phyloP scores from a whole-genome alignment of 2,329 filamentous ascomycete genomes.

The Sphaerulina vaccinii region DNA sequence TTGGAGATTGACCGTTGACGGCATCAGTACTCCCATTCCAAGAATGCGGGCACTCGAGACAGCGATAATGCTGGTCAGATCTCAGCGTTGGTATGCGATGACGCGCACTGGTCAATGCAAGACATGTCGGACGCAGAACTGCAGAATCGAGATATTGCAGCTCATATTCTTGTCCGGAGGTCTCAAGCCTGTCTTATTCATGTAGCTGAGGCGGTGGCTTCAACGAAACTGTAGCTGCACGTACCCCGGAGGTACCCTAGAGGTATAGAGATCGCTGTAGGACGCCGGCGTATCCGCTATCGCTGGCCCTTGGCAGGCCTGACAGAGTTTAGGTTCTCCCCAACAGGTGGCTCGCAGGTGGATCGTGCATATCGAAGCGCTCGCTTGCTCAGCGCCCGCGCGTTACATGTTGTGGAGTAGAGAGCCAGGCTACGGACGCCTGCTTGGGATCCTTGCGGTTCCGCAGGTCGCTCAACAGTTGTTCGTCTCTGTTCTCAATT shows the following conservation, averaged over 20 bases:
- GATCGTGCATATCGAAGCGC: slow-evolving; percentile 18
- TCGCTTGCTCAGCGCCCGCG: slow-evolving; percentile 16
- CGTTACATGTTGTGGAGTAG: slow-evolving; percentile 15
- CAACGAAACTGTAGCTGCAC: slow-evolving; percentile 1
- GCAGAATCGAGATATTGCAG: background rate
- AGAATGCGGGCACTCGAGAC: background rate
- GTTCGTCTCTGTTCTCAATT: slow-evolving; percentile 10
- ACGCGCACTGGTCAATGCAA: slow-evolving; percentile 7
- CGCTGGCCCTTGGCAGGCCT: slow-evolving; percentile 19
- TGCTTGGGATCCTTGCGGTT: background rate
- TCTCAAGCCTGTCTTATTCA: background rate
- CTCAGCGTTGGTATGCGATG: background rate
- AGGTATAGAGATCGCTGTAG: slow-evolving; percentile 12
- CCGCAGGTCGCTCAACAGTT: slow-evolving; percentile 16
- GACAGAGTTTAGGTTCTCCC: slow-evolving; percentile 20
- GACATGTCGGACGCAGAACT: slow-evolving; percentile 17
- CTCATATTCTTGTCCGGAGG: background rate
- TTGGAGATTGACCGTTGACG: slow-evolving; percentile 7
- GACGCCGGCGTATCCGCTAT: slow-evolving; percentile 26
- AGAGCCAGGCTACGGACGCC: slow-evolving; percentile 6
- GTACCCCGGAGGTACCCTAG: slow-evolving; percentile 14
- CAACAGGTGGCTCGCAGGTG: slow-evolving; percentile 20
- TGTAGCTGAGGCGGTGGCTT: slow-evolving; percentile 1
- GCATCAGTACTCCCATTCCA: background rate
- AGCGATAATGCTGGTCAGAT: slow-evolving; percentile 1